Evolutionary conservation across 2,329 filamentous ascomycete genomes (phyloP).

Genomic region (Hypomyces perniciosus): DNA sequence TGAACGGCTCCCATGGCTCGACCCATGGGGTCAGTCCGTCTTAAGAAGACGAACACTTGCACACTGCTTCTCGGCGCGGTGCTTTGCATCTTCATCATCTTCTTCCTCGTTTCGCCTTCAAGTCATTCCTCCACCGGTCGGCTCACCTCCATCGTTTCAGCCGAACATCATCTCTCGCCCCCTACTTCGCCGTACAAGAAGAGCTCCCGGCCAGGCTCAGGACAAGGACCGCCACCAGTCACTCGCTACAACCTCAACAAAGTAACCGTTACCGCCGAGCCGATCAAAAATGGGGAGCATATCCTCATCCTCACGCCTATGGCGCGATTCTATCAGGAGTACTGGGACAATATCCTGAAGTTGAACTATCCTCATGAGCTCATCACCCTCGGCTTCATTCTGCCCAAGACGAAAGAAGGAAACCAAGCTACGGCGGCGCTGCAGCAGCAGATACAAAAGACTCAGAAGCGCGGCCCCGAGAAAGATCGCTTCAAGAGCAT

Average conservation of each 20-base stretch:
- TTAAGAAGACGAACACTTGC: slow-evolving; percentile 74
- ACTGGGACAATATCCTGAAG: slow-evolving; percentile 88
- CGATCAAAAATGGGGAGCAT: slow-evolving; percentile 73
- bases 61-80: slow-evolving; percentile 66
- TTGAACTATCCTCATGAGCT: slow-evolving; percentile 88
- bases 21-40: slow-evolving; percentile 59
- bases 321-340: slow-evolving; percentile 85
- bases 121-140: slow-evolving; percentile 39
- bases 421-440: slow-evolving; percentile 78
- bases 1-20: slow-evolving; percentile 41
- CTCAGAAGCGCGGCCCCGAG: slow-evolving; percentile 69
- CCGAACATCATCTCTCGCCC: slow-evolving; percentile 39
- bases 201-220: slow-evolving; percentile 27
- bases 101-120: slow-evolving; percentile 54
- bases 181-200: slow-evolving; percentile 40
- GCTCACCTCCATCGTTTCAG: slow-evolving; percentile 43
- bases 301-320: slow-evolving; percentile 90
- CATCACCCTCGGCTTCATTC: slow-evolving; percentile 92
- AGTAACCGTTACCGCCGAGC: slow-evolving; percentile 73
- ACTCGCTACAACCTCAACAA: slow-evolving; percentile 93
- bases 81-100: slow-evolving; percentile 65
- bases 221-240: slow-evolving; percentile 65
- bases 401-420: slow-evolving; percentile 88
- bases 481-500: slow-evolving; percentile 84
- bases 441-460: slow-evolving; percentile 78